A percentile compares a stretch with the other conserved stretches of the same genome.
phyloP scores from a whole-genome alignment of 1,284 basidiomycete genomes.

The Polyporus tsugae region DNA sequence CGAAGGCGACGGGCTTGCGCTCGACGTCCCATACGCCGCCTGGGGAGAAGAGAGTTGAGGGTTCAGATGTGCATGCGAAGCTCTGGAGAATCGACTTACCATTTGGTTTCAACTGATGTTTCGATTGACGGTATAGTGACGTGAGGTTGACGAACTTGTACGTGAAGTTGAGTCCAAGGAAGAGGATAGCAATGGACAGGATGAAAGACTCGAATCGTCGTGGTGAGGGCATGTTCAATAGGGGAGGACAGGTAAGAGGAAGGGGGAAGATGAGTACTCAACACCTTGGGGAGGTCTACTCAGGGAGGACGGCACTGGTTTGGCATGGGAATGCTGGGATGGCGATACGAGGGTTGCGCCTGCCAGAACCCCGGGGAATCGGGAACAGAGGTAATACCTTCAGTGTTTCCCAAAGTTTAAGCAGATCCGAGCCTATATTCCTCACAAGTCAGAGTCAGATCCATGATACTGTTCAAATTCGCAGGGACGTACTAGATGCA shows the following conservation, averaged over 20 bases:
- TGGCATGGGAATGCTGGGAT: not conserved
- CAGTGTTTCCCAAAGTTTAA: not conserved
- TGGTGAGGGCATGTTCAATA: constrained; percentile 9
- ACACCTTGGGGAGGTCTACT: not conserved
- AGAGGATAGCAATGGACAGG: not conserved
- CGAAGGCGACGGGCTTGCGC: constrained; percentile 30
- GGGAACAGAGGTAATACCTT: constrained; percentile 1
- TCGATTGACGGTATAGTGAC: constrained; percentile 10
- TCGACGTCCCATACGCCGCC: constrained; percentile 30
- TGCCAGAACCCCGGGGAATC: not conserved
- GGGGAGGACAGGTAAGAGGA: not conserved
- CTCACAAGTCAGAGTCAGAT: not conserved
- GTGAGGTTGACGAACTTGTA: constrained; percentile 26
- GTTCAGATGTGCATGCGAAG: not conserved
- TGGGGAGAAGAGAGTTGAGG: not conserved
- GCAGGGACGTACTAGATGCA: not conserved
- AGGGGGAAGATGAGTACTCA: not conserved
- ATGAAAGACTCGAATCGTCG: constrained; percentile 11
- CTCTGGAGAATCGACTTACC: not conserved
- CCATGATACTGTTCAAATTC: not conserved
- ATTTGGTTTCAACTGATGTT: constrained; percentile 10
- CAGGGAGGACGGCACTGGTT: not conserved
- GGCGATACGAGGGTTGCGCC: not conserved
- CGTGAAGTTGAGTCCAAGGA: constrained; percentile 22
- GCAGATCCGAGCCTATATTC: not conserved